Conservation (phyloP, 2,329 filamentous ascomycete genomes). For the Neonectria faginata region DNA sequence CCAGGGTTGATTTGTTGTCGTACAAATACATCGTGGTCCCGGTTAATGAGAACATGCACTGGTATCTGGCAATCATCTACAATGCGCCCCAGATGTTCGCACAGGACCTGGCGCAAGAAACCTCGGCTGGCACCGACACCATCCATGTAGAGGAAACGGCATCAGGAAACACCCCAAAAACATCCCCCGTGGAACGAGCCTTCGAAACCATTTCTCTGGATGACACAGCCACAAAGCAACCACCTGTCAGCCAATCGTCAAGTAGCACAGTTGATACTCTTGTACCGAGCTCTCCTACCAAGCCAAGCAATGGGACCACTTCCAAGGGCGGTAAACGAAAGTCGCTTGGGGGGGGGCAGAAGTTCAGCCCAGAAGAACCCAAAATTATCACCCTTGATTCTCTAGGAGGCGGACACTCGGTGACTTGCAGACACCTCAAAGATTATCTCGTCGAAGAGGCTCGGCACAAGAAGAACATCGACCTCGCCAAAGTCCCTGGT, state of each 20-base stretch:
- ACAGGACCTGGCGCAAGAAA: constrained; percentile 25
- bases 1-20: constrained; percentile 83
- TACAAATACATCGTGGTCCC: constrained; percentile 93
- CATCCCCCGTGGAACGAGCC: constrained; percentile 34
- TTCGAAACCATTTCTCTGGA: constrained; percentile 43
- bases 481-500: constrained; percentile 53
- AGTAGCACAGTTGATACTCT: constrained; percentile 12
- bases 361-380: constrained; percentile 63
- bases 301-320: neutral
- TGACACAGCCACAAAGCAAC: constrained; percentile 30
- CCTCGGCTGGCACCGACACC: constrained; percentile 19
- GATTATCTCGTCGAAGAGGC: constrained; percentile 83
- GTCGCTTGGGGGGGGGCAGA: constrained; percentile 36
- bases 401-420: constrained; percentile 72
- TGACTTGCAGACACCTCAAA: constrained; percentile 75
- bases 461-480: constrained; percentile 65
- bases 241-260: constrained; percentile 17
- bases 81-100: constrained; percentile 76
- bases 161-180: constrained; percentile 26
- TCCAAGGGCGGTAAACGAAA: constrained; percentile 32
- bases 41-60: constrained; percentile 88
- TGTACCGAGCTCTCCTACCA: constrained; percentile 5
- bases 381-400: constrained; percentile 91
- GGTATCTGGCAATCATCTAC: constrained; percentile 96
- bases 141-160: constrained; percentile 33